These are phyloP conservation scores for Cutaneotrichosporon cyanovorans DNA, from an alignment of 1,284 basidiomycete species.

Conservation along the genomic window DNA sequence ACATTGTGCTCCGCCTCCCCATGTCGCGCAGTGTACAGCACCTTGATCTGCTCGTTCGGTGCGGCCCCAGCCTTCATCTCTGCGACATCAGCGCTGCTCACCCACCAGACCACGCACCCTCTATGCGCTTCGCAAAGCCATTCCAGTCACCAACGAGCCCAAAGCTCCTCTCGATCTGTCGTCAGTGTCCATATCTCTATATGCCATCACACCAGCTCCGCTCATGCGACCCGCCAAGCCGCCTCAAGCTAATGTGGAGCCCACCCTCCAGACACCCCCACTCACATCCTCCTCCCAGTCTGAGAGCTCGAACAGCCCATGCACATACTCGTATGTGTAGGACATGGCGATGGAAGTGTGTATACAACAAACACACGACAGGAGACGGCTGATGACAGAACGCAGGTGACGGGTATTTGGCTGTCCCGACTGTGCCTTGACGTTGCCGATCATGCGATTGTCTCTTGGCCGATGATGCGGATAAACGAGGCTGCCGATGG, in stretches of 20 bases:
- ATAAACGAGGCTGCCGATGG: too few species aligned
- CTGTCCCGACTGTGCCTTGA: neutral
- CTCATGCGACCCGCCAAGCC: too few species aligned
- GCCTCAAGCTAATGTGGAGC: neutral
- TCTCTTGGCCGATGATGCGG: too few species aligned
- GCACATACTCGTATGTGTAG: conserved; percentile 23
- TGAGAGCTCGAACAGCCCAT: conserved; percentile 23
- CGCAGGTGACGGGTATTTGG: neutral
- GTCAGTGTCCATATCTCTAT: neutral
- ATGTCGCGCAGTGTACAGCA: conserved; percentile 30
- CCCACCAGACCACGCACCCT: conserved; percentile 12
- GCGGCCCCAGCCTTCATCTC: conserved; percentile 15
- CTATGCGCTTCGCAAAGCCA: conserved; percentile 17
- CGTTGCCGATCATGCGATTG: neutral
- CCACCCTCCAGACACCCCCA: neutral
- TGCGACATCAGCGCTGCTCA: conserved; percentile 2
- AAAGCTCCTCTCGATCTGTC: conserved; percentile 24
- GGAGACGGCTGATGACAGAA: too few species aligned
- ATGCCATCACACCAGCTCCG: too few species aligned
- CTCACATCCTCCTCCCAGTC: conserved; percentile 28
- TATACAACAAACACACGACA: neutral
- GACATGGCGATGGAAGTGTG: conserved; percentile 1
- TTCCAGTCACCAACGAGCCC: conserved; percentile 23
- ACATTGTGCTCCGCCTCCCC: conserved; percentile 35
- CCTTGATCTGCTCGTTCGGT: conserved; percentile 24